Conservation (phyloP, 2,329 filamentous ascomycete genomes). For the Aspergillus candidus region DNA sequence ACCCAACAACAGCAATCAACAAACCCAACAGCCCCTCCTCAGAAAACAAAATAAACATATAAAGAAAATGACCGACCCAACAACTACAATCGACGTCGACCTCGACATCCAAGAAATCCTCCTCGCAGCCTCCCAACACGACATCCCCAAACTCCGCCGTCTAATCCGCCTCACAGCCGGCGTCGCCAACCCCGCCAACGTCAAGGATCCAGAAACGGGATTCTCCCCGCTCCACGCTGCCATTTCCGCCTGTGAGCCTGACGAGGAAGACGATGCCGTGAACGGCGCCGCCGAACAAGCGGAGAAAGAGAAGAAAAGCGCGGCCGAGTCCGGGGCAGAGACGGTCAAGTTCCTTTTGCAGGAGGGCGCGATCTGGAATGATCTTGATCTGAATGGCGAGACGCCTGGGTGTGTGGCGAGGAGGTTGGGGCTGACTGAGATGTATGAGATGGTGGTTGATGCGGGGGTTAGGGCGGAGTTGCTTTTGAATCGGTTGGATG, state of each 20-base stretch:
- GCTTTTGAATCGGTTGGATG: conserved; percentile 72
- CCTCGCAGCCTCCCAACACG: conserved; percentile 60
- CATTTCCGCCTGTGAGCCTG: conserved; percentile 63
- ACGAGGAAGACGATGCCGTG: conserved; percentile 22
- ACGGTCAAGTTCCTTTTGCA: conserved; percentile 72
- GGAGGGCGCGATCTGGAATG: conserved; percentile 95
- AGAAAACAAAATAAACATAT: not conserved
- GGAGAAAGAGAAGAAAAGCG: conserved; percentile 15
- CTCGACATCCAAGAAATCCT: conserved; percentile 54
- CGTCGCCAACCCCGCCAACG: conserved; percentile 56
- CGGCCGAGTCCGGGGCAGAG: conserved; percentile 56
- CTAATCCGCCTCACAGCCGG: conserved; percentile 54
- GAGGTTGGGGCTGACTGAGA: conserved; percentile 57
- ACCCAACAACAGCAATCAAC: not conserved
- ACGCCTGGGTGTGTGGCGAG: conserved; percentile 84
- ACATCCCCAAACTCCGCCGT: conserved; percentile 61
- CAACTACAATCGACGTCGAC: conserved; percentile 30
- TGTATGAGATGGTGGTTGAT: conserved; percentile 81
- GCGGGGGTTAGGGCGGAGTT: conserved; percentile 88
- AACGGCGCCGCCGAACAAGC: conserved; percentile 16
- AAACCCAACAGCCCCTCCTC: too few relatives aligned
- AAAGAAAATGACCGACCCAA: conserved; percentile 21
- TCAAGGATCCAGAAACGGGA: conserved; percentile 77
- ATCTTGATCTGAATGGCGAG: conserved; percentile 77
- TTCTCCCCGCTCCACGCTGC: conserved; percentile 86